These are phyloP conservation scores for Leptographium lundbergii DNA, from an alignment of 2,329 filamentous ascomycete genomes.

Conservation along the genomic window DNA sequence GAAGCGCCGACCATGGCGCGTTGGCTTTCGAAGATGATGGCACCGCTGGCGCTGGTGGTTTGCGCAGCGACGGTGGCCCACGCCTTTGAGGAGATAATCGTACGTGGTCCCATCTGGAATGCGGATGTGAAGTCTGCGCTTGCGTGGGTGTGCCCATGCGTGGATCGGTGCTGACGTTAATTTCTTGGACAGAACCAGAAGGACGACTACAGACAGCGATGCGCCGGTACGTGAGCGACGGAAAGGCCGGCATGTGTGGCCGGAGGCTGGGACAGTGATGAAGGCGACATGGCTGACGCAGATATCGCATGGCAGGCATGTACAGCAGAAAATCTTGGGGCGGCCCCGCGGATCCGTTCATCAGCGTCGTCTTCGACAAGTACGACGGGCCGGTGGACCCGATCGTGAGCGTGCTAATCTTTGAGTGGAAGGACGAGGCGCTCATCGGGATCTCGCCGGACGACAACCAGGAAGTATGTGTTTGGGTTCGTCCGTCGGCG, in stretches of 20 bases:
- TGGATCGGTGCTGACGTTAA: background rate
- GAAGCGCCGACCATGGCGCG: conserved; percentile 36
- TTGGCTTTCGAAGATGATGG: conserved; percentile 34
- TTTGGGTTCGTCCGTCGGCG: background rate
- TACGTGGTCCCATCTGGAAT: conserved; percentile 19
- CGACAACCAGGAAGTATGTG: conserved; percentile 21
- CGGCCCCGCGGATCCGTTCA: conserved; percentile 77
- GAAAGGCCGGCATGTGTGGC: background rate
- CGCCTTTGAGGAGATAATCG: conserved; percentile 46
- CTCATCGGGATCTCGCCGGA: conserved; percentile 59
- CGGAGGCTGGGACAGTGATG: no score
- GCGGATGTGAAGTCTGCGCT: no score
- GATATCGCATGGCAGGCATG: conserved; percentile 52
- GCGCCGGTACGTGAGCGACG: conserved; percentile 39
- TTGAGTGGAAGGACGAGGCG: conserved; percentile 81
- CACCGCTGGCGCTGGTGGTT: conserved; percentile 38
- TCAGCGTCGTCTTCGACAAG: conserved; percentile 77
- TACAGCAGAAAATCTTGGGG: conserved; percentile 86
- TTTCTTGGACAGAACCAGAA: conserved; percentile 50
- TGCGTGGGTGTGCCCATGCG: background rate
- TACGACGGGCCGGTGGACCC: conserved; percentile 64
- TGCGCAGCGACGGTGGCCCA: conserved; percentile 29
- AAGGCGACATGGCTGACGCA: no score
- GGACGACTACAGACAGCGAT: conserved; percentile 68
- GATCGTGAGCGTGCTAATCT: conserved; percentile 73